A percentile compares a stretch with the other conserved stretches of the same genome.
Evolutionary conservation across 768 basidiomycete species (phyloP).

Genomic region (Tubosaeta sp.): DNA sequence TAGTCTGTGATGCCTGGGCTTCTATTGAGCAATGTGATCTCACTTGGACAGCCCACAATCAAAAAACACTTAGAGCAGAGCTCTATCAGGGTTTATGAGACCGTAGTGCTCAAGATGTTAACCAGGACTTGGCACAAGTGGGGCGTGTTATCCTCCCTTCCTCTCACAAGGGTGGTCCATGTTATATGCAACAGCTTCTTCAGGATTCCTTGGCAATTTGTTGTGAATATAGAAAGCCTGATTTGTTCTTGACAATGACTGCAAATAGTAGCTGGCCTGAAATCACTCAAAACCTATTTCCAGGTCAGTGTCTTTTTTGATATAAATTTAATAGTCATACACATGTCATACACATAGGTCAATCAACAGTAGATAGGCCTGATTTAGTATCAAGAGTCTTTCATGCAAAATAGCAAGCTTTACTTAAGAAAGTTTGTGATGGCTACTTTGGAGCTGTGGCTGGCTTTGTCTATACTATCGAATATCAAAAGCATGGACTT

Average conservation of each 20-base stretch:
- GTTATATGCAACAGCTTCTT: slow-evolving; percentile 39
- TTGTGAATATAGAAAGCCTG: slow-evolving; percentile 31
- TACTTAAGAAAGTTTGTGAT: slow-evolving; percentile 35
- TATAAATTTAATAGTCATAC: too few species aligned
- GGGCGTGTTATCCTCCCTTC: slow-evolving; percentile 39
- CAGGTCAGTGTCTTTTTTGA: slow-evolving; percentile 15
- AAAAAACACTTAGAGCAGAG: slow-evolving; percentile 31
- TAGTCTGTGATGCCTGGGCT: slow-evolving; percentile 44
- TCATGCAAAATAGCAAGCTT: slow-evolving; percentile 34
- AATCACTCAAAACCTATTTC: slow-evolving; percentile 34
- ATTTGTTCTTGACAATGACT: slow-evolving; percentile 52
- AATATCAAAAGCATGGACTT: slow-evolving; percentile 56
- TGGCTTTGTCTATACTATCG: slow-evolving; percentile 43
- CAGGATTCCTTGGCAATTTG: slow-evolving; percentile 48
- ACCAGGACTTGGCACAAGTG: slow-evolving; percentile 26
- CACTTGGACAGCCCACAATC: slow-evolving; percentile 31
- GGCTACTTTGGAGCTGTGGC: slow-evolving; percentile 29
- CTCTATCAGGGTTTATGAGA: slow-evolving; percentile 35
- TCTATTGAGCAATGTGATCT: slow-evolving; percentile 39
- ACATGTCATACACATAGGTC: slow-evolving; percentile 11
- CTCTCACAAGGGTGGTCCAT: slow-evolving; percentile 38
- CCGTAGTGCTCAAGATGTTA: slow-evolving; percentile 19
- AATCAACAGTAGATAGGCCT: slow-evolving; percentile 40
- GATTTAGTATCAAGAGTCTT: slow-evolving; percentile 48
- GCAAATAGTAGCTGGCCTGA: slow-evolving; percentile 50